Evolutionary conservation across 2,329 filamentous ascomycete genomes (phyloP).

Genomic region (Claviceps sp.): DNA sequence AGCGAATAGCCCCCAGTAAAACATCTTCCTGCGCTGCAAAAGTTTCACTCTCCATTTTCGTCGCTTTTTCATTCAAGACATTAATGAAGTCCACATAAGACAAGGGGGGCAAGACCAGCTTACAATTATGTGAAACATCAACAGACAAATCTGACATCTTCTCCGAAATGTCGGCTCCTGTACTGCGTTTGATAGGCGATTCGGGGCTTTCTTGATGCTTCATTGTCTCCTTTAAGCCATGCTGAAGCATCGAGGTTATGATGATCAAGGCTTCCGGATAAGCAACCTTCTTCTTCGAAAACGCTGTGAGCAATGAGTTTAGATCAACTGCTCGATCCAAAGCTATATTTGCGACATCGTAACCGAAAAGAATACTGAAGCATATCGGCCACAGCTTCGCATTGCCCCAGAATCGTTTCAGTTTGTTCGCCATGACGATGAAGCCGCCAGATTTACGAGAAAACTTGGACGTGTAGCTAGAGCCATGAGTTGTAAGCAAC

Average conservation of each 20-base stretch:
- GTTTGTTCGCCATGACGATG: conserved; percentile 63
- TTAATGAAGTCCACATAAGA: background rate
- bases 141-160: background rate
- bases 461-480: conserved; percentile 75
- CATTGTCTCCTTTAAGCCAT: conserved; percentile 60
- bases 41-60: conserved; percentile 29
- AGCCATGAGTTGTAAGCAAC: conserved; percentile 69
- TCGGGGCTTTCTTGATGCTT: conserved; percentile 47
- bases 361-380: conserved; percentile 77
- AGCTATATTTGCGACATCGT: conserved; percentile 63
- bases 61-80: conserved; percentile 10
- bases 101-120: background rate
- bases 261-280: conserved; percentile 70
- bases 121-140: background rate
- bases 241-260: conserved; percentile 76
- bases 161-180: background rate
- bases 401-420: conserved; percentile 82
- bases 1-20: conserved; percentile 63
- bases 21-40: conserved; percentile 44
- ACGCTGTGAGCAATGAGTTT: conserved; percentile 59
- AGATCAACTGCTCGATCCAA: conserved; percentile 62
- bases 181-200: conserved; percentile 27
- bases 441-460: conserved; percentile 75
- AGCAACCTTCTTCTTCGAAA: conserved; percentile 53
- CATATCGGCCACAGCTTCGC: conserved; percentile 76